phyloP scores from a whole-genome alignment of 108 stramenopile genomes.

The Aureococcus anophagefferens region DNA sequence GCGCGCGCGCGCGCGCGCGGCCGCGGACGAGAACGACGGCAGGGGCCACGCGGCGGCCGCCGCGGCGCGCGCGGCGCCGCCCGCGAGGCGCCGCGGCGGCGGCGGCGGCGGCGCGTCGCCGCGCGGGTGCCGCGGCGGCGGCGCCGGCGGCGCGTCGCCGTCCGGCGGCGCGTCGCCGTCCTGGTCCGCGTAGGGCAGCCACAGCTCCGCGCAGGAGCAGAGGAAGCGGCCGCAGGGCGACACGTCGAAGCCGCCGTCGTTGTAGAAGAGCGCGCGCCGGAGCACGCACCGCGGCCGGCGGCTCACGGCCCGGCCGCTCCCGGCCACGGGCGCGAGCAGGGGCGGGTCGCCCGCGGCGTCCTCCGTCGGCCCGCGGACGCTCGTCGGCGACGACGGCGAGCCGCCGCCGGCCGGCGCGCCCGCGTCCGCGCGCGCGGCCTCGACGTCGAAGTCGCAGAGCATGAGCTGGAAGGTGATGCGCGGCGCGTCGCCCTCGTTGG shows the following conservation, averaged over 20 bases:
- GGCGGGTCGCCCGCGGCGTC: not conserved
- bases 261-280: constrained; percentile 78
- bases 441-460: constrained; percentile 41
- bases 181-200: constrained; percentile 15
- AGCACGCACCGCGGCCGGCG: constrained; percentile 26
- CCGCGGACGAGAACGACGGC: no score
- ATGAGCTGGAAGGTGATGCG: constrained; percentile 73
- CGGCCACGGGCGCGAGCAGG: not conserved
- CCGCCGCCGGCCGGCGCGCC: no score
- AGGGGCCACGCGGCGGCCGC: not conserved
- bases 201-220: constrained; percentile 76
- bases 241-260: constrained; percentile 89
- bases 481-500: constrained; percentile 19
- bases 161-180: not conserved
- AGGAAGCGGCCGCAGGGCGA: constrained; percentile 73
- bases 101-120: not conserved
- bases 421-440: constrained; percentile 2
- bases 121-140: no score
- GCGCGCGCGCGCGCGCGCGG: no score
- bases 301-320: constrained; percentile 8
- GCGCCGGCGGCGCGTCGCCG: not conserved
- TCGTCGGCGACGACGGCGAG: no score
- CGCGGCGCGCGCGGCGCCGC: not conserved
- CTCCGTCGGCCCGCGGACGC: no score
- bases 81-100: not conserved